phyloP scores from a whole-genome alignment of 768 basidiomycete species.

The Leucosporidium creatinivorum region DNA sequence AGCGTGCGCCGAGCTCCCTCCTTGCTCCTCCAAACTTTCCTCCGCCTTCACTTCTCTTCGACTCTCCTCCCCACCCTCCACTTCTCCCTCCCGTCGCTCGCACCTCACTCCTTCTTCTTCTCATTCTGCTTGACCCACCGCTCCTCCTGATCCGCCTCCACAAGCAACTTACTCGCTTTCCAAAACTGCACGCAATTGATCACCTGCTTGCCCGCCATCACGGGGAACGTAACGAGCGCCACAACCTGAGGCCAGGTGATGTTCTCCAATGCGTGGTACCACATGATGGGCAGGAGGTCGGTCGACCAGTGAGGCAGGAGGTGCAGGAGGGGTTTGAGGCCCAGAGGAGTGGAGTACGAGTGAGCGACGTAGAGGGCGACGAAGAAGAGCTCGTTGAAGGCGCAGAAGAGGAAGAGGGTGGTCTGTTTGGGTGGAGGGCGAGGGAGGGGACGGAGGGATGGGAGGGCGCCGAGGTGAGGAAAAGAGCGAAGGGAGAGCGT shows the following conservation, averaged over 20 bases:
- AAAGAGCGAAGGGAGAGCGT: neutral
- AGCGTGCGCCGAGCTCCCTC: no score
- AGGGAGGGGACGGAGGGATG: neutral
- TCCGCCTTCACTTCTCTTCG: no score
- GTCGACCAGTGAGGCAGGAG: slow-evolving; percentile 26
- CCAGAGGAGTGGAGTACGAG: slow-evolving; percentile 67
- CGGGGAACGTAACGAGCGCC: slow-evolving; percentile 56
- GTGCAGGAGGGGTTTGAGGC: slow-evolving; percentile 41
- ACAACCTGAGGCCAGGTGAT: slow-evolving; percentile 72
- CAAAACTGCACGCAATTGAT: slow-evolving; percentile 95
- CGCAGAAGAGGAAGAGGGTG: slow-evolving; percentile 85
- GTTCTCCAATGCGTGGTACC: slow-evolving; percentile 26
- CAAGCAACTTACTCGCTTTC: slow-evolving; percentile 64
- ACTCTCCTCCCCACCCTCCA: neutral
- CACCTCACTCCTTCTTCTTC: neutral
- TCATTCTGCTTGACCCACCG: slow-evolving; percentile 10
- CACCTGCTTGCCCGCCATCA: slow-evolving; percentile 76
- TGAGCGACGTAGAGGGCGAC: slow-evolving; percentile 81
- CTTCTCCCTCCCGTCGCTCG: neutral
- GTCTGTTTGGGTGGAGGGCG: slow-evolving; percentile 46
- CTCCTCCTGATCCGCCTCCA: slow-evolving; percentile 23
- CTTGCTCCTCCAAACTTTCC: no score
- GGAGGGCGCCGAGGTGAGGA: neutral
- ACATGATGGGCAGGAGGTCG: slow-evolving; percentile 12
- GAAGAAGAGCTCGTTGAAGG: slow-evolving; percentile 92